phyloP scores from a whole-genome alignment of 768 basidiomycete species.

The Lactarius psammicola region DNA sequence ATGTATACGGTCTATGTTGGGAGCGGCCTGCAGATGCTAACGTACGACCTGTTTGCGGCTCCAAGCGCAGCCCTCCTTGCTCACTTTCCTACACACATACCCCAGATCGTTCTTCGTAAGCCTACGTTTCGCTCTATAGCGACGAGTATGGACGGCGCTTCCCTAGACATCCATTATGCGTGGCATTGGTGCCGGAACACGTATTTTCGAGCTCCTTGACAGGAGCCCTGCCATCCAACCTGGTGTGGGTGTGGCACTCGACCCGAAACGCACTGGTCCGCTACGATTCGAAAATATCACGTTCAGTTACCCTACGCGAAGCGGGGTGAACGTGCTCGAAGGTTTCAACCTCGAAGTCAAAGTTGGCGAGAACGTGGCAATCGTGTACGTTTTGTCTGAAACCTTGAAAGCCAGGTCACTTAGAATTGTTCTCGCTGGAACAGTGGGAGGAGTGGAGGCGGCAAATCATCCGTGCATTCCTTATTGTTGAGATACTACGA shows the following conservation, averaged over 20 bases:
- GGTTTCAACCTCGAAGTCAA: conserved; percentile 78
- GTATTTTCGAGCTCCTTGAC: conserved; percentile 93
- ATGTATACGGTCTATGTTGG: conserved; percentile 92
- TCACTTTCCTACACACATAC: neutral
- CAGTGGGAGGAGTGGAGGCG: conserved; percentile 90
- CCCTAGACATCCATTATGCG: conserved; percentile 89
- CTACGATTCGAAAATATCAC: conserved; percentile 80
- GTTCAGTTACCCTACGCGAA: conserved; percentile 89
- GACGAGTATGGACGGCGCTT: conserved; percentile 27
- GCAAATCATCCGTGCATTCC: conserved; percentile 90
- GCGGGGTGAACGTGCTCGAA: conserved; percentile 75
- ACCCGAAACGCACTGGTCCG: conserved; percentile 56
- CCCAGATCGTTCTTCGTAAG: conserved; percentile 42
- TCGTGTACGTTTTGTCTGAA: conserved; percentile 67
- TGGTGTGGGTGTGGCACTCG: conserved; percentile 55
- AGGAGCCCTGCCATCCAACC: conserved; percentile 72
- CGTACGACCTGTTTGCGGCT: conserved; percentile 44
- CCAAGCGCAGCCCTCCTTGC: neutral
- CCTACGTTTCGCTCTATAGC: conserved; percentile 35
- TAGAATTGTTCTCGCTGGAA: conserved; percentile 3
- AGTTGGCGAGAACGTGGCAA: conserved; percentile 84
- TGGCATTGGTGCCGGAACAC: conserved; percentile 87
- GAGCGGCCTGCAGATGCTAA: conserved; percentile 73
- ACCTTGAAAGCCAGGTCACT: conserved; percentile 2
- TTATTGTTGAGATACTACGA: conserved; percentile 88